Evolutionary conservation across 1,139 yeast genomes (phyloP), one percentile per base, ranked within the genome.

Genomic region (Sugiyamaella pinicola): DNA sequence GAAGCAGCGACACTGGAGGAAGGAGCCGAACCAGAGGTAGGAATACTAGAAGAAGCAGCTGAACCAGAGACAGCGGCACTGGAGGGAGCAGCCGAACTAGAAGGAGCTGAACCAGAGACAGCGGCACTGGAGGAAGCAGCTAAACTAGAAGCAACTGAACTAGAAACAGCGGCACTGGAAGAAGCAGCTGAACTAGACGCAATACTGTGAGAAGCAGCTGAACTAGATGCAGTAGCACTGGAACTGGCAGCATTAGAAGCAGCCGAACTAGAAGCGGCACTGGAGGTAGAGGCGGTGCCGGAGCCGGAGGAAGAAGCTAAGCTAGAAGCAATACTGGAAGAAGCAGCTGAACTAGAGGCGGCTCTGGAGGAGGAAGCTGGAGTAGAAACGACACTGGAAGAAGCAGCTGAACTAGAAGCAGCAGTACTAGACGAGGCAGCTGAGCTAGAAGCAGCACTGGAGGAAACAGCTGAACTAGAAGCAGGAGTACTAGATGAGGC

Each of bases 11-110:
- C 33, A 15, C 38, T 15, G 19, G 42, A 28, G 9, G 38, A 9
- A 21, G 53, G 19, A 13, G 52, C 50, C 26, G 46, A 21, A 29
- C n/a, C n/a, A n/a, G n/a, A n/a, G n/a, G n/a, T n/a, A n/a, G n/a
- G n/a, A n/a, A n/a, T n/a, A n/a, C 40, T 40, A 40, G 50, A 47
- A 22, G 49, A 45, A 29, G 55, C 44, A 42, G 49, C 34, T 9
- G 47, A 13, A 29, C 46, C 12, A 7, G 50, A 31, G 15, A 49
- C 18, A 37, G 42, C 52, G 4, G 47, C 40, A 33, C 51, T 47
- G n/a, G 52, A 37, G 6, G 50, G 19, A 44, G 40, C 28, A 24
- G 51, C 21, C 9, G 51, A 35, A 31, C 24, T 29, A 37, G 35
- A 19, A 31, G 38, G 8, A 24, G 28, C 28, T 24, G 28, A 24